Base-by-base conservation (phyloP, 73 alveolate species). In the Tetrahymena borealis region DNA sequence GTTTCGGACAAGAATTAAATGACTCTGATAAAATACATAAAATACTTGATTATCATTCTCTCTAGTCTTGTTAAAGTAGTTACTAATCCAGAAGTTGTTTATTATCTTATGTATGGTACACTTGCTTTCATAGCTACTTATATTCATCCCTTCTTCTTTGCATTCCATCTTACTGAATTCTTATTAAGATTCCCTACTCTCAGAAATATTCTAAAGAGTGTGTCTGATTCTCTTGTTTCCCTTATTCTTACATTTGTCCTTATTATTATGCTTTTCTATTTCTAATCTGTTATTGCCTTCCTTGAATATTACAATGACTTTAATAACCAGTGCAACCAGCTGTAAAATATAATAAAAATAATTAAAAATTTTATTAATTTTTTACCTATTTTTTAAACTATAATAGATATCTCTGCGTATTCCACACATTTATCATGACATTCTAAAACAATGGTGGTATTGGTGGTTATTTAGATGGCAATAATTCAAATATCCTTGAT, bases 361-460 rank as follows among this genome's bases (percentile, higher is more conserved):
- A n/a, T n/a, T 1, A 60, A 60, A 15, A 24, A 24, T 60, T 15
- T 60, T 9, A n/a, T 15, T 3, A 3, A 20, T 9, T 39, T 39
- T 39, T 39, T 12, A 39, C 43, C 12, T 39, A 60, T 20, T 60
- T 60, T 60, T 60, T 18, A 8, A 8, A 40, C 4, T 24, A 60
- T 24, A 60, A 60, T 24, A 60, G 85, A 7, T 60, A 60, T 60
- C 85, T 60, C 85, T 94, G 96, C 60, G 33, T 91, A n/a, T 39
- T 94, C 39, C 91, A 79, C 41, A 94, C 94, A 0, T 91, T 91
- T 78, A 93, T 96, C 41, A 92, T 94, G 91, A 99, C 99, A 0
- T 97, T 98, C 38, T 95, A 99, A 94, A 95, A 96, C 78, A 99
- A 99, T 38, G 99, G 99, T 37, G 99, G 99, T 90, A 98, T 98